phyloP scores from a whole-genome alignment of 805 yeast species.

The Diddensiella santjacobensis region DNA sequence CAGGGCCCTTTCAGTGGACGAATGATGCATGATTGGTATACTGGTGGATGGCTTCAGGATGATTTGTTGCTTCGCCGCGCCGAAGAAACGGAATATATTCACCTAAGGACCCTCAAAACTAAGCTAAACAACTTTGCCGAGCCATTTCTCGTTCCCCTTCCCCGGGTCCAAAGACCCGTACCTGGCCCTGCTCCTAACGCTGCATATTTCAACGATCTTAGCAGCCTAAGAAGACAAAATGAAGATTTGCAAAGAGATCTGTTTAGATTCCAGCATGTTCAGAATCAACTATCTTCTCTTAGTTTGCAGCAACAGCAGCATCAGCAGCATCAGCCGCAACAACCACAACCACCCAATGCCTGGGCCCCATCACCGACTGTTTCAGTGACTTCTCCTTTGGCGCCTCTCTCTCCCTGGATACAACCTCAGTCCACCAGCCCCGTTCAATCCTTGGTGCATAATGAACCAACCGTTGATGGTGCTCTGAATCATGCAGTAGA shows the following conservation, averaged over 20 bases:
- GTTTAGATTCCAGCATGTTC: conserved; percentile 6
- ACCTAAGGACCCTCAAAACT: conserved; percentile 52
- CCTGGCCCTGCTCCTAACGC: not conserved
- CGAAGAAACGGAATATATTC: conserved; percentile 47
- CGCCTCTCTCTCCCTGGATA: conserved; percentile 17
- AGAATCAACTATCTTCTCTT: not conserved
- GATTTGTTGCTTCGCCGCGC: conserved; percentile 56
- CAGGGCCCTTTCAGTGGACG: conserved; percentile 81
- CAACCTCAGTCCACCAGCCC: conserved; percentile 7
- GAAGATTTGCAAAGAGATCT: conserved; percentile 8
- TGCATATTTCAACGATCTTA: not conserved
- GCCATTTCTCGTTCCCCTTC: conserved; percentile 57
- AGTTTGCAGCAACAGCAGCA: conserved; percentile 9
- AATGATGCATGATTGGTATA: conserved; percentile 76
- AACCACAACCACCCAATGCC: conserved; percentile 7
- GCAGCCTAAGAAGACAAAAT: not conserved
- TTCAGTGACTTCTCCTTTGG: conserved; percentile 9
- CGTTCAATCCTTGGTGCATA: too few relatives aligned
- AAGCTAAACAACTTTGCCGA: conserved; percentile 45
- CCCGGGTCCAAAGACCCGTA: conserved; percentile 3
- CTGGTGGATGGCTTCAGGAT: conserved; percentile 52
- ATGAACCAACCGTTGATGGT: too few relatives aligned
- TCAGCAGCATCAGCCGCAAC: conserved; percentile 8
- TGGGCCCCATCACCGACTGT: conserved; percentile 10
- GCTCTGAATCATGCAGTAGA: too few relatives aligned